Evolutionary conservation across 2,329 filamentous ascomycete species (phyloP).

Genomic region (Aureobasidium uvarum): DNA sequence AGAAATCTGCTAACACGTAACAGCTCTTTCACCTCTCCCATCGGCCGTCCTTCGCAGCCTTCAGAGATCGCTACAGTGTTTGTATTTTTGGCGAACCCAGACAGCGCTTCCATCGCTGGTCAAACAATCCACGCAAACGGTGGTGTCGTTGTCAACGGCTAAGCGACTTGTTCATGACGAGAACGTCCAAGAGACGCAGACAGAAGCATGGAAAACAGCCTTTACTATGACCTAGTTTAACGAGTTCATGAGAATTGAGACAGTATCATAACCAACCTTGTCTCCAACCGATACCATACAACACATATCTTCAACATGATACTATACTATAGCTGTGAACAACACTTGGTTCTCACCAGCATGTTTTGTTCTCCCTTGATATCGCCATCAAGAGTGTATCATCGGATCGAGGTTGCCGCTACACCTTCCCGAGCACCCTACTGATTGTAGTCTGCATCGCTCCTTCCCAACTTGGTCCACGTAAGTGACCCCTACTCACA

Average conservation of each 20-base stretch:
- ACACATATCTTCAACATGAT: too few relatives aligned
- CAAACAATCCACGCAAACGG: conserved; percentile 67
- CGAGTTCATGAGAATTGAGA: conserved; percentile 22
- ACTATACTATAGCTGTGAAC: too few relatives aligned
- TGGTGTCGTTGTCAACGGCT: conserved; percentile 55
- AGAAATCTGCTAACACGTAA: too few relatives aligned
- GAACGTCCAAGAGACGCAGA: conserved; percentile 11
- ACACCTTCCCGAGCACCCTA: too few relatives aligned
- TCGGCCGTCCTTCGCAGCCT: conserved; percentile 75
- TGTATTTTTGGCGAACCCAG: conserved; percentile 73
- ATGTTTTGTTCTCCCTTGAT: too few relatives aligned
- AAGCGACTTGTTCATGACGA: neutral
- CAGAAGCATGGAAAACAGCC: neutral
- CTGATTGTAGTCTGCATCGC: too few relatives aligned
- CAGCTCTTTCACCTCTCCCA: conserved; percentile 71
- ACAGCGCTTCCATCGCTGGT: conserved; percentile 71
- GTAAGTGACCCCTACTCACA: too few relatives aligned
- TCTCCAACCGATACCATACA: neutral
- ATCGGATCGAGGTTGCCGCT: too few relatives aligned
- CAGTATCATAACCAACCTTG: neutral
- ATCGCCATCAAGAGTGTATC: neutral
- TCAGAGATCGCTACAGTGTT: conserved; percentile 79
- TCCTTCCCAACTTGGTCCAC: too few relatives aligned
- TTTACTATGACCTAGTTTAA: conserved; percentile 17
- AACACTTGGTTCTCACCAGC: too few relatives aligned